phyloP scores from a whole-genome alignment of 768 basidiomycete genomes.

The Glaciozyma antarctica region DNA sequence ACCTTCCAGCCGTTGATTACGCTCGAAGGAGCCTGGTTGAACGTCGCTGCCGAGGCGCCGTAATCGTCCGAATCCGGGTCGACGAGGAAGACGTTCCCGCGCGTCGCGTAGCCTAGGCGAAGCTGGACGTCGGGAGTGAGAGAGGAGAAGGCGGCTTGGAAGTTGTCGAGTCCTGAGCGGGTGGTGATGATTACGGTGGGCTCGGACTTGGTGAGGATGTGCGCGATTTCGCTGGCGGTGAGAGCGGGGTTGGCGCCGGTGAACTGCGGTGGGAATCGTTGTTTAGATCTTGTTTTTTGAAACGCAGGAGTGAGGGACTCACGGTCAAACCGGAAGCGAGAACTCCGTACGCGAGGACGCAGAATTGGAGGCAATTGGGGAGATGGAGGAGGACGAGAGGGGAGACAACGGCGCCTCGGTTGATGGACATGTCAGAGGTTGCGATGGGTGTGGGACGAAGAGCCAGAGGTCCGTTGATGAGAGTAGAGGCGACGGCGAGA shows the following conservation, averaged over 20 bases:
- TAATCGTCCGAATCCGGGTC: conserved; percentile 30
- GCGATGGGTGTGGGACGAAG: conserved; percentile 9
- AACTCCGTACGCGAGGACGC: conserved; percentile 31
- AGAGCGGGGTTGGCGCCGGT: conserved; percentile 36
- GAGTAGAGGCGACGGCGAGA: conserved; percentile 17
- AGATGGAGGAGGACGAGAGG: conserved; percentile 33
- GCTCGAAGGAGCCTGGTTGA: neutral
- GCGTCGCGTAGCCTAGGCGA: conserved; percentile 21
- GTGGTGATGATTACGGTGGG: conserved; percentile 34
- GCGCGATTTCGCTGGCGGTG: conserved; percentile 33
- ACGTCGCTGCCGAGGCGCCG: conserved; percentile 10
- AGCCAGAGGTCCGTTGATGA: conserved; percentile 7
- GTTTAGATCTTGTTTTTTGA: neutral
- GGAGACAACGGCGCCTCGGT: conserved; percentile 32
- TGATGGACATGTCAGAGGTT: conserved; percentile 11
- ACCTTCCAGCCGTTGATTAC: conserved; percentile 16
- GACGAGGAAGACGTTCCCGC: conserved; percentile 31
- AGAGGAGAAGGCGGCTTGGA: conserved; percentile 24
- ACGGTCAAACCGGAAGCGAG: conserved; percentile 29
- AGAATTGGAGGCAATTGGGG: conserved; percentile 34
- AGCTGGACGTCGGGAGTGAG: conserved; percentile 20
- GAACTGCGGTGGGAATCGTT: conserved; percentile 2
- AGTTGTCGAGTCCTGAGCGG: conserved; percentile 22
- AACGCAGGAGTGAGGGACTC: neutral
- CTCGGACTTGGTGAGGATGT: conserved; percentile 23